These are phyloP conservation scores for Chrysanthemum seticuspe DNA, from an alignment of 129 eudicot genomes.

Conservation along the genomic window DNA sequence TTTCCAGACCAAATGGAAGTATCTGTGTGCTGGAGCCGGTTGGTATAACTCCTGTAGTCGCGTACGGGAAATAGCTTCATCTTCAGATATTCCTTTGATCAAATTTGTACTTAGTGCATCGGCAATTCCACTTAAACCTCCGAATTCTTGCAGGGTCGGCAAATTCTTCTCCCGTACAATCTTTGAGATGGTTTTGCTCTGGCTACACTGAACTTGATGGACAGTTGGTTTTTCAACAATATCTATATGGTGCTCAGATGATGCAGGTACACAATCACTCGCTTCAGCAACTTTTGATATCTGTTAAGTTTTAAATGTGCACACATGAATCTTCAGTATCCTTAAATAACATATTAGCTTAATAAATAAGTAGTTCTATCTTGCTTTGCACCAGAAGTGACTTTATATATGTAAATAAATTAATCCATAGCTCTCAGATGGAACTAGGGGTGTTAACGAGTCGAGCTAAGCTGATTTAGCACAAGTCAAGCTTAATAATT, in stretches of 20 bases:
- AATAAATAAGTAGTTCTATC: neutral
- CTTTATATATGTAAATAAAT: too few species aligned
- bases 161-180: conserved; percentile 31
- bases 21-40: neutral
- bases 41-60: neutral
- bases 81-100: conserved; percentile 21
- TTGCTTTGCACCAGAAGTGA: too few species aligned
- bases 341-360: neutral
- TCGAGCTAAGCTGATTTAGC: too few species aligned
- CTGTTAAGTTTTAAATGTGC: neutral
- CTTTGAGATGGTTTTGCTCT: conserved; percentile 21
- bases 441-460: too few species aligned
- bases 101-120: conserved; percentile 37
- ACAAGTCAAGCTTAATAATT: too few species aligned
- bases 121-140: conserved; percentile 28
- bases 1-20: conserved; percentile 13
- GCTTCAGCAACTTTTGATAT: conserved; percentile 7
- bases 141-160: conserved; percentile 9
- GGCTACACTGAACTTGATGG: conserved; percentile 2
- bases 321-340: neutral
- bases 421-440: too few species aligned
- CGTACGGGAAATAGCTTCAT: neutral
- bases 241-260: neutral
- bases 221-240: too few species aligned
- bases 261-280: neutral